These are phyloP conservation scores for Lecanicillium sp. DNA, from an alignment of 2,329 filamentous ascomycete species.

Conservation along the genomic window DNA sequence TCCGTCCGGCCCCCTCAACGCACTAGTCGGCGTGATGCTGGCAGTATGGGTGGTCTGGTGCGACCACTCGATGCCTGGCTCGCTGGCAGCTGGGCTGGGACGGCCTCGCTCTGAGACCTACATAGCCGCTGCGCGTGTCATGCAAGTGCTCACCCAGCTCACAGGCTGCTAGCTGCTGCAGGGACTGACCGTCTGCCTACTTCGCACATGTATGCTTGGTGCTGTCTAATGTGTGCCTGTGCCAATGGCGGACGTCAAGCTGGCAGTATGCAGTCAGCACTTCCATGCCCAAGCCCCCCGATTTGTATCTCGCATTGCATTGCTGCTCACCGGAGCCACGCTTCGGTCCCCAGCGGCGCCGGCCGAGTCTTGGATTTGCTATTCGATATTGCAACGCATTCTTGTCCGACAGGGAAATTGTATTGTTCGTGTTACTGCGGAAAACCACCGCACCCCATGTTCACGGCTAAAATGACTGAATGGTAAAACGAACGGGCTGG, in stretches of 20 bases:
- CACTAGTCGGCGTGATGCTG: no score
- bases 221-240: background rate
- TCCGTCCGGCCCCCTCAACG: no score
- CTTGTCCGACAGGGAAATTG: no score
- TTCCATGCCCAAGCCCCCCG: background rate
- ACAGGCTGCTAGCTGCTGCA: conserved; percentile 9
- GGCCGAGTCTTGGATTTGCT: conserved; percentile 3
- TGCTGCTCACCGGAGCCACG: background rate
- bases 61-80: no score
- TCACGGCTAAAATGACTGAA: no score
- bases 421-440: background rate
- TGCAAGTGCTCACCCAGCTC: conserved; percentile 33
- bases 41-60: no score
- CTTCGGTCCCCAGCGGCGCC: conserved; percentile 6
- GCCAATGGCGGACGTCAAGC: background rate
- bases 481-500: background rate
- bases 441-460: background rate
- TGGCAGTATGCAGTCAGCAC: background rate
- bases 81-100: conserved; percentile 17
- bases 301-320: conserved; percentile 13
- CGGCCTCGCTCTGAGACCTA: conserved; percentile 27
- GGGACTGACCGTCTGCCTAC: background rate
- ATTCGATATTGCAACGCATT: no score
- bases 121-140: conserved; percentile 38
- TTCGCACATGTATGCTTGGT: conserved; percentile 3